These are phyloP conservation scores for Apiospora pterosperma DNA, from an alignment of 2,329 filamentous ascomycete genomes.

Conservation along the genomic window DNA sequence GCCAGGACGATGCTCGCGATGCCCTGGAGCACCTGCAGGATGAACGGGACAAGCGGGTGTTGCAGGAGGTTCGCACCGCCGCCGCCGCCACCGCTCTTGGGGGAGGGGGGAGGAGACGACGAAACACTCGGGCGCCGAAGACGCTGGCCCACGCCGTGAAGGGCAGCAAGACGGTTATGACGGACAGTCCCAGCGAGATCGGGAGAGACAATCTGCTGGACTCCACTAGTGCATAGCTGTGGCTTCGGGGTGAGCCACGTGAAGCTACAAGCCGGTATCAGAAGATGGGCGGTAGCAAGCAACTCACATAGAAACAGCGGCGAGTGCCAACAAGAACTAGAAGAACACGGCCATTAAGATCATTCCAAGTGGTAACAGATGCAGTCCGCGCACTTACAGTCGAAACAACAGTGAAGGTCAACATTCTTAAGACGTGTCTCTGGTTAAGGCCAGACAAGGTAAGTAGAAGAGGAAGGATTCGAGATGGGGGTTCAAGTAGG, in stretches of 20 bases:
- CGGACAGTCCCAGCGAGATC: constrained; percentile 23
- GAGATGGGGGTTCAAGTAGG: background rate
- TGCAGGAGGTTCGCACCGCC: background rate
- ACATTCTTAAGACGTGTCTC: background rate
- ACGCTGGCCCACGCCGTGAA: constrained; percentile 23
- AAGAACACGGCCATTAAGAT: background rate
- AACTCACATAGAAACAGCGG: background rate
- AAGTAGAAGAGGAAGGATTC: background rate
- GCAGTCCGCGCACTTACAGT: background rate
- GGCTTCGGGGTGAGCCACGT: background rate
- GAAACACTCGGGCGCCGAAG: constrained; percentile 12
- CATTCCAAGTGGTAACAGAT: background rate
- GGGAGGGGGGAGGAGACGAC: background rate
- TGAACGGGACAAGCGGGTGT: constrained; percentile 16
- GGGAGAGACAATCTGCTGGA: constrained; percentile 25
- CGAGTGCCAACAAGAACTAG: background rate
- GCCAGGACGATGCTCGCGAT: constrained; percentile 41
- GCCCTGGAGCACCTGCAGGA: constrained; percentile 39
- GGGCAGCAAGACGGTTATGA: constrained; percentile 26
- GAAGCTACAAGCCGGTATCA: background rate
- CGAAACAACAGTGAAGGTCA: background rate
- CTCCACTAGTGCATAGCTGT: constrained; percentile 25
- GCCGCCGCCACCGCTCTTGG: background rate
- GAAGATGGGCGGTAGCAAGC: background rate
- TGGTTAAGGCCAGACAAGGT: background rate